phyloP scores from a whole-genome alignment of 306 rosid species.

The Vigna trinervia region DNA sequence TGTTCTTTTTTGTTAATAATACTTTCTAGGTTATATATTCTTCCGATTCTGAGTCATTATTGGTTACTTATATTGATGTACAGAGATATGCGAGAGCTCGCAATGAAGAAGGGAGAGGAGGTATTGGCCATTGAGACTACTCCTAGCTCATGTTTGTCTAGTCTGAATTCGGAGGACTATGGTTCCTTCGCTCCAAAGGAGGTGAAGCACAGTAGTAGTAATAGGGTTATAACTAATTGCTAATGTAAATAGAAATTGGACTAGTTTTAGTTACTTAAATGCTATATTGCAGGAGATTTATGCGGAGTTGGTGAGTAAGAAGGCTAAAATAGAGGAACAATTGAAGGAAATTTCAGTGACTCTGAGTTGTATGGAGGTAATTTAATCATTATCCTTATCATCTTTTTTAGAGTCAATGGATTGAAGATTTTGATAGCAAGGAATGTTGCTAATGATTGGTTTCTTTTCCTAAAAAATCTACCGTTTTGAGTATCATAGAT shows the following conservation, averaged over 20 bases:
- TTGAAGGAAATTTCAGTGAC: slow-evolving; percentile 57
- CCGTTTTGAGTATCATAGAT: not conserved
- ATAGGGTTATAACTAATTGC: not conserved
- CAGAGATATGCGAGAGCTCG: slow-evolving; percentile 52
- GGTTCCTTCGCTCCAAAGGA: slow-evolving; percentile 48
- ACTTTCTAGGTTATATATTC: not conserved
- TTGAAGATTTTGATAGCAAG: slow-evolving; percentile 26
- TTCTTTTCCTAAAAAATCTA: not conserved
- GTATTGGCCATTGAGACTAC: slow-evolving; percentile 49
- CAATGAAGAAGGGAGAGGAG: slow-evolving; percentile 54
- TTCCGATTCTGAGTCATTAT: not conserved
- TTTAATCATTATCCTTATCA: slow-evolving; percentile 9
- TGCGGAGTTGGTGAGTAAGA: slow-evolving; percentile 53
- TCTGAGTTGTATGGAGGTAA: slow-evolving; percentile 72
- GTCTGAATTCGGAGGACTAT: slow-evolving; percentile 50
- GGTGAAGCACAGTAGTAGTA: slow-evolving; percentile 53
- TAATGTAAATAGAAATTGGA: not conserved
- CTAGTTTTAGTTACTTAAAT: slow-evolving; percentile 3
- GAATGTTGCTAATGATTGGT: slow-evolving; percentile 5
- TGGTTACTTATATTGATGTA: slow-evolving; percentile 3
- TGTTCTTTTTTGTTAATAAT: not conserved
- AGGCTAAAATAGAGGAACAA: slow-evolving; percentile 66
- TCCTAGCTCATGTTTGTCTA: slow-evolving; percentile 50
- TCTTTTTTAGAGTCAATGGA: not conserved
- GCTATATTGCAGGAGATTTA: slow-evolving; percentile 57